Percentiles rank a stretch among this genome's conserved stretches.
These are phyloP conservation scores for Tranzscheliella williamsii DNA, from an alignment of 1,284 basidiomycete species.

Conservation along the genomic window DNA sequence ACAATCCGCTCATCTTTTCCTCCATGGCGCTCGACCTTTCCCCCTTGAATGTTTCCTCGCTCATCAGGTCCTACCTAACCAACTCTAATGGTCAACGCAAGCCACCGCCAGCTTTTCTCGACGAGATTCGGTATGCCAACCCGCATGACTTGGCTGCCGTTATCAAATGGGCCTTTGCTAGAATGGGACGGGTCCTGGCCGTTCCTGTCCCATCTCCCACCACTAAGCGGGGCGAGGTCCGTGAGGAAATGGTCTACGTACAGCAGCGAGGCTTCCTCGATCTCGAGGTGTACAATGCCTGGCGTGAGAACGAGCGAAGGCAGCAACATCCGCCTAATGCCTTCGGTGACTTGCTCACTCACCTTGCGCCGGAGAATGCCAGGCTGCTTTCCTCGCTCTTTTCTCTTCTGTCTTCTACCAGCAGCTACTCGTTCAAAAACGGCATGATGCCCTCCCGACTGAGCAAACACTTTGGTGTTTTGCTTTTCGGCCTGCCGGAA, in stretches of 20 bases:
- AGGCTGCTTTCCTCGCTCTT: slow-evolving; percentile 49
- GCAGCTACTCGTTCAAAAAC: slow-evolving; percentile 56
- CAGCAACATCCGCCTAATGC: slow-evolving; percentile 31
- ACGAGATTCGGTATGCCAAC: slow-evolving; percentile 53
- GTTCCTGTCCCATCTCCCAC: slow-evolving; percentile 29
- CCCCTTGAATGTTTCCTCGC: slow-evolving; percentile 31
- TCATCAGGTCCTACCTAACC: slow-evolving; percentile 36
- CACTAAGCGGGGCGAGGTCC: slow-evolving; percentile 28
- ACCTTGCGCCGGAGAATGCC: slow-evolving; percentile 26
- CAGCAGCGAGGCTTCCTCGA: slow-evolving; percentile 58
- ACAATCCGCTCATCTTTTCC: slow-evolving; percentile 56
- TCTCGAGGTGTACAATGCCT: slow-evolving; percentile 48
- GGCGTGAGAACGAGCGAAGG: slow-evolving; percentile 49
- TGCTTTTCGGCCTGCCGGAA: slow-evolving; percentile 58
- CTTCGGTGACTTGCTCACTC: slow-evolving; percentile 33
- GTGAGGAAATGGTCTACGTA: slow-evolving; percentile 53
- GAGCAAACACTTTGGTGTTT: slow-evolving; percentile 47
- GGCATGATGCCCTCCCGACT: slow-evolving; percentile 58
- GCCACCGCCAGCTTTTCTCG: slow-evolving; percentile 21
- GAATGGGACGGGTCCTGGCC: slow-evolving; percentile 53
- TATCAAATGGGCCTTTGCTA: slow-evolving; percentile 59
- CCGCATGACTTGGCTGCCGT: slow-evolving; percentile 56
- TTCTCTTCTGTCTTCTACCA: slow-evolving; percentile 54
- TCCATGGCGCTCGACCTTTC: slow-evolving; percentile 58
- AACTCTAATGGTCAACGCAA: slow-evolving; percentile 5